A percentile compares a stretch with the other conserved stretches of the same genome.
phyloP scores from a whole-genome alignment of 176 grass and related monocot genomes.

The Ensete glaucum region DNA sequence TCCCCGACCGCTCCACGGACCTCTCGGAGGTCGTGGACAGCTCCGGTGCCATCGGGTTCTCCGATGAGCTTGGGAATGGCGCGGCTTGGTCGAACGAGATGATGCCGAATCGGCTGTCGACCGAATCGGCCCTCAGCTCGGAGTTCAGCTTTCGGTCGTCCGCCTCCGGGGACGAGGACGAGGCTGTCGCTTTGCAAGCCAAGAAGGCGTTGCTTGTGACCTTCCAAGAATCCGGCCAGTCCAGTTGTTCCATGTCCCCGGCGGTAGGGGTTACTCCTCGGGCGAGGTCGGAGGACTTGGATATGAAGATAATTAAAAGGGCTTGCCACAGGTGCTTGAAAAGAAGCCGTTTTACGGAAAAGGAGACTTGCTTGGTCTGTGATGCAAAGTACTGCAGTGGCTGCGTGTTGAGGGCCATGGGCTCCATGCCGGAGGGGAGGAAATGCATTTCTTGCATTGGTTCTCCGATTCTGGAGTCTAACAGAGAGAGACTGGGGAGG shows the following conservation, averaged over 20 bases:
- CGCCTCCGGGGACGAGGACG: conserved; percentile 24
- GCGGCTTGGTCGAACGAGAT: neutral
- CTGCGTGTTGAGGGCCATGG: conserved; percentile 75
- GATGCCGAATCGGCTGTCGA: conserved; percentile 24
- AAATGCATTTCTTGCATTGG: conserved; percentile 78
- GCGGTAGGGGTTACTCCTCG: neutral
- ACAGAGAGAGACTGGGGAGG: conserved; percentile 52
- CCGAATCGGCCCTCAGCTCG: conserved; percentile 23
- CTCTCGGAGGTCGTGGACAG: conserved; percentile 22
- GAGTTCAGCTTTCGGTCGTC: conserved; percentile 40
- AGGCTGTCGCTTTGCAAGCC: conserved; percentile 13
- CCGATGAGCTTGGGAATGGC: conserved; percentile 23
- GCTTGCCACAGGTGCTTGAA: conserved; percentile 71
- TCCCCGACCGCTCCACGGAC: conserved; percentile 62
- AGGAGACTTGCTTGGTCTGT: conserved; percentile 66
- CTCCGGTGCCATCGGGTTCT: conserved; percentile 27
- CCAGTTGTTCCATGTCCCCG: conserved; percentile 39
- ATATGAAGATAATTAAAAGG: conserved; percentile 14
- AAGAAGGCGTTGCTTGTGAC: conserved; percentile 13
- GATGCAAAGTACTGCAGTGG: conserved; percentile 59
- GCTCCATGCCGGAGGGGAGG: conserved; percentile 91
- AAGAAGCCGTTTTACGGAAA: conserved; percentile 53
- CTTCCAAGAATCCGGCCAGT: conserved; percentile 19
- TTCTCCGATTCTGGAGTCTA: conserved; percentile 45
- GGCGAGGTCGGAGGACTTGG: conserved; percentile 9